Evolutionary conservation across 495 filamentous ascomycete species (phyloP).

Genomic region (Penicillium parvum): DNA sequence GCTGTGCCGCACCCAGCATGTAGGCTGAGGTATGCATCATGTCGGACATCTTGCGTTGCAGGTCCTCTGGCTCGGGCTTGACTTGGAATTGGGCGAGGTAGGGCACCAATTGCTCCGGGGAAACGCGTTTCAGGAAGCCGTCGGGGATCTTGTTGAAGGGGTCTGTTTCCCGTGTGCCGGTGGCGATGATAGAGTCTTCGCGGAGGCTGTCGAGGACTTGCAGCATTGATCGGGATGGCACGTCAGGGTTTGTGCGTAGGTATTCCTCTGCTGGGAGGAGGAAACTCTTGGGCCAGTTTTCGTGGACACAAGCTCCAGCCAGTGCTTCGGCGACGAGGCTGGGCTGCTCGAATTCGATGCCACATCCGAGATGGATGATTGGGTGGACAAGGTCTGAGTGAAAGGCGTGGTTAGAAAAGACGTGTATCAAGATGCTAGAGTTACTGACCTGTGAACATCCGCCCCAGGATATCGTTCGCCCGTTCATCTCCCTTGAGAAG

Average conservation of each 20-base stretch:
- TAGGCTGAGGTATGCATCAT: background rate
- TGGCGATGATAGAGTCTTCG: background rate
- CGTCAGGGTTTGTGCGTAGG: background rate
- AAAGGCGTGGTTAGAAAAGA: background rate
- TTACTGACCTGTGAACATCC: background rate
- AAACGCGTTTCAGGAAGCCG: background rate
- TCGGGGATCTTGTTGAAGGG: background rate
- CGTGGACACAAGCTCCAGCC: background rate
- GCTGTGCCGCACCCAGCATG: background rate
- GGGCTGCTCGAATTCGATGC: background rate
- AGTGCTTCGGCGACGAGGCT: background rate
- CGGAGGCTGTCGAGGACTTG: background rate
- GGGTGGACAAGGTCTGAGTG: background rate
- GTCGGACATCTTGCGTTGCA: background rate
- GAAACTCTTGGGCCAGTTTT: background rate
- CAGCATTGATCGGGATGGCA: background rate
- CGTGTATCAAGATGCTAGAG: too few relatives aligned
- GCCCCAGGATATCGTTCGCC: background rate
- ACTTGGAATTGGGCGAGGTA: background rate
- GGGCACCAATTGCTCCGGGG: background rate
- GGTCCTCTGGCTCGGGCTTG: background rate
- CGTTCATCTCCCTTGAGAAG: background rate
- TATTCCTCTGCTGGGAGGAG: conserved; percentile 1
- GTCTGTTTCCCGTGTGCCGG: background rate
- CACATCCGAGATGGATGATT: background rate